Evolutionary conservation across 169 alveolate species (phyloP), one percentile per base, ranked within the genome.

Genomic region (Plasmodium berghei): DNA sequence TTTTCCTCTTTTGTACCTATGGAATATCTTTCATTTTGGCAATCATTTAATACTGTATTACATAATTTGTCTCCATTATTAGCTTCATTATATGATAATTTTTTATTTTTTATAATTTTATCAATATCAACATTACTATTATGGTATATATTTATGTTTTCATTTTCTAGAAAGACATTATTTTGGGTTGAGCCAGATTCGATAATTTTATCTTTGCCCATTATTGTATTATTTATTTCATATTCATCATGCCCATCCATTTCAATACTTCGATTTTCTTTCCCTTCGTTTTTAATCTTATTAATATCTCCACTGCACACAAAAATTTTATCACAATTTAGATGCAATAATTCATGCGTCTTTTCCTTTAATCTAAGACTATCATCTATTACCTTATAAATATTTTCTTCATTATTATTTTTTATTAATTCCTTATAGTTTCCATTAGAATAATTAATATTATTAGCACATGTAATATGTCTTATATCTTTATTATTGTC

Each of bases 361-460:
- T 40, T 40, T 62, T 56, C 88, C 14, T 18, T 63, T 42, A 3
- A 20, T 42, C 59, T 9, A 26, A 46, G 18, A 74, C 18, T 40
- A 40, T 74, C 56, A 28, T 69, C 22, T 49, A 49, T 40, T 46
- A 9, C 18, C 10, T 24, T 63, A 24, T 34, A 46, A 45, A 24
- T 45, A 18, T 5, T 74, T 22, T 62, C 5, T 46, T 45, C 26
- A 18, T 62, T 48, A 48, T 2, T 55, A 5, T 9, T 45, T 18
- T 54, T 61, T 18, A 26, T 14, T 45, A 46, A 48, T 46, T 42
- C 74, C 5, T 46, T 46, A n/a, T 34, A 42, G 46, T 46, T 63
- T 46, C 26, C 10, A 20, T 61, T 66, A 42, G 45, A 45, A 74
- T 46, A 40, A 66, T 24, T 9, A 14, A 55, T 46, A 52, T 18